Base-by-base conservation (phyloP, 495 filamentous ascomycete species). In the Pseudotulostoma volvatum region DNA sequence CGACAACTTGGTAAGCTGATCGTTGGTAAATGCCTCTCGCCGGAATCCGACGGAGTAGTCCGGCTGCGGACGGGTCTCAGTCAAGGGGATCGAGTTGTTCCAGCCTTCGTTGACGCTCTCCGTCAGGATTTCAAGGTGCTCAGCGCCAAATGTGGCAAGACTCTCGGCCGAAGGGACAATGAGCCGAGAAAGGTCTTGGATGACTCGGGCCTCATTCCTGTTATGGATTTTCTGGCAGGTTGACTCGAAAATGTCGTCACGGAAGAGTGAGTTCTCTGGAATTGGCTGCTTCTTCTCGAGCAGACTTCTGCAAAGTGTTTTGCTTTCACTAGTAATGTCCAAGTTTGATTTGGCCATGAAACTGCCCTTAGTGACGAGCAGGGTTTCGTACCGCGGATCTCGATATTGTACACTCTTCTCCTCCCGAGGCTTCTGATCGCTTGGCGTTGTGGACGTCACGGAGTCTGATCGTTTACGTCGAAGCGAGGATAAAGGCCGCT, bases 71-170 rank as follows among this genome's bases (percentile, higher is more conserved):
- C 50, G 49, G 34, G 55, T 38, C n/a, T 42, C 46, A 13, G 51
- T 40, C 0, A 66, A 30, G 3, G 55, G 45, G 31, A 58, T 46
- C 5, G 47, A 51, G 33, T 49, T 60, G 37, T 48, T 52, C 61
- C 57, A 70, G 31, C 45, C 51, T 50, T 64, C 56, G 44, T 68
- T 63, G 31, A 61, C 50, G 38, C 55, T 60, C 43, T 68, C 60
- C 9, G 45, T 48, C 4, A 68, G 41, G 42, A 14, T 2, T 15
- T 57, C 33, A n/a, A 64, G 55, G 46, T 50, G 9, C n/a, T n/a
- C 46, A 18, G 47, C 43, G 13, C 56, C 51, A 36, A 36, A 45
- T 32, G 16, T 53, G 7, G 42, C 47, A 18, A 61, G 48, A 15
- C 1, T 42, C 51, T 66, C 34, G 0, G 59, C 55, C 7, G 55